Percentiles rank a stretch among this genome's conserved stretches.
These are phyloP conservation scores for Geranium incanum DNA, from an alignment of 441 rosid genomes.

Conservation along the genomic window DNA sequence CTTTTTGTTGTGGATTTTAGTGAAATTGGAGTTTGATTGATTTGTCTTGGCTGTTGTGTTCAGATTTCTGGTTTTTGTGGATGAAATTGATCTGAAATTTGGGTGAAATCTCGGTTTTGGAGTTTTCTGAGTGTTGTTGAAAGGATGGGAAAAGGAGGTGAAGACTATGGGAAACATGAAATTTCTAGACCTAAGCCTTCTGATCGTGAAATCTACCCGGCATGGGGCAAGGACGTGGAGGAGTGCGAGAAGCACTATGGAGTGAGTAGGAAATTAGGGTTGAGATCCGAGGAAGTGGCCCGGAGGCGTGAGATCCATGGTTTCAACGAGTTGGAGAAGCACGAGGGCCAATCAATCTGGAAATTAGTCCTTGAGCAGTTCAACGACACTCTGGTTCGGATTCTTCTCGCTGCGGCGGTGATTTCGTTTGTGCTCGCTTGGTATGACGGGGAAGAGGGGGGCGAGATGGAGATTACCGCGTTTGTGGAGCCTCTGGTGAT, in stretches of 20 bases:
- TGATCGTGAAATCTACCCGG: slow-evolving; percentile 28
- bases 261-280: slow-evolving; percentile 23
- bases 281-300: slow-evolving; percentile 23
- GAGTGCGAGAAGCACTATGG: slow-evolving; percentile 31
- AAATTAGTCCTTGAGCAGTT: slow-evolving; percentile 32
- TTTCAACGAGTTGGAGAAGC: slow-evolving; percentile 33
- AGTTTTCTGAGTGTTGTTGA: neutral
- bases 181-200: neutral
- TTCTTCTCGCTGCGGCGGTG: slow-evolving; percentile 32
- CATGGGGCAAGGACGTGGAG: slow-evolving; percentile 29
- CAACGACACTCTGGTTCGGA: slow-evolving; percentile 36
- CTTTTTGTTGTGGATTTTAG: too few relatives aligned
- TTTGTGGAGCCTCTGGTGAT: slow-evolving; percentile 42
- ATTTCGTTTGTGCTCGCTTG: slow-evolving; percentile 36
- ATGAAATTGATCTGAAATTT: neutral
- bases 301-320: slow-evolving; percentile 28
- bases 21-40: neutral
- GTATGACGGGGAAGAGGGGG: slow-evolving; percentile 34
- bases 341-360: slow-evolving; percentile 30
- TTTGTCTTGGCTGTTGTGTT: neutral
- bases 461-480: slow-evolving; percentile 36
- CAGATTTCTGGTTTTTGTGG: neutral
- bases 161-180: neutral
- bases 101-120: neutral
- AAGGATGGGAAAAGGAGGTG: neutral